Evolutionary conservation across 495 filamentous ascomycete species (phyloP), one percentile per base, ranked within the genome.

Genomic region (Trichocladium antarcticum): DNA sequence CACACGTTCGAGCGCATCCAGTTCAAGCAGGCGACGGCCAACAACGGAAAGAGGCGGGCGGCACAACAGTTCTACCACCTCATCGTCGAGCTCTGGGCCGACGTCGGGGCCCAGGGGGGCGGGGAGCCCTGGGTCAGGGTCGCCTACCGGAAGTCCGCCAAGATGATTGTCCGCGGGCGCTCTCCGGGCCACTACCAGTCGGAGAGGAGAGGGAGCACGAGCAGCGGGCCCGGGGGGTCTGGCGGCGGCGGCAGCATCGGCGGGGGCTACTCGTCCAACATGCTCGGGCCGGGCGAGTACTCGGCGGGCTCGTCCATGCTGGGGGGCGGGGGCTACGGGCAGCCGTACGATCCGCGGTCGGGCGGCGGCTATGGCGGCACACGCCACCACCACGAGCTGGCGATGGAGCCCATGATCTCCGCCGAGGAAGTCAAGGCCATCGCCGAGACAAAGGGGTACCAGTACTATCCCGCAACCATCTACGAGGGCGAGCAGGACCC

Each of bases 51-150:
- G 61, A 73, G 90, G 45, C 73, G 90, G 37, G 88, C 90, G 0
- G 85, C 86, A 10, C 90, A 96, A 61, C 90, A 95, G 57, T 95
- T 87, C 61, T 97, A 94, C 62, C 89, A 93, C 54, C 73, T 97
- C 24, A 77, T 95, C 24, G 84, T 95, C 1, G 89, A 96, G 60
- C 78, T 97, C 3, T 87, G 81, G 56, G 90, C 83, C 20, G 84
- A 95, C 53, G 71, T 92, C 7, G 70, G 74, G 6, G 58, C 54
- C 42, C 68, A 74, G 36, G 65, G 48, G 38, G 54, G 65, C 35
- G 19, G 37, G 5, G 67, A 67, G 1, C 72, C 67, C 41, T 94
- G 77, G 74, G 67, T 92, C 56, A 89, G 87, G 59, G 74, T 97
- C 28, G 90, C 89, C 5, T 75, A 78, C 34, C 76, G 78, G 27